Evolutionary conservation across 2,329 filamentous ascomycete species (phyloP), one percentile per base, ranked within the genome.

Genomic region (Podosphaera leucotricha): DNA sequence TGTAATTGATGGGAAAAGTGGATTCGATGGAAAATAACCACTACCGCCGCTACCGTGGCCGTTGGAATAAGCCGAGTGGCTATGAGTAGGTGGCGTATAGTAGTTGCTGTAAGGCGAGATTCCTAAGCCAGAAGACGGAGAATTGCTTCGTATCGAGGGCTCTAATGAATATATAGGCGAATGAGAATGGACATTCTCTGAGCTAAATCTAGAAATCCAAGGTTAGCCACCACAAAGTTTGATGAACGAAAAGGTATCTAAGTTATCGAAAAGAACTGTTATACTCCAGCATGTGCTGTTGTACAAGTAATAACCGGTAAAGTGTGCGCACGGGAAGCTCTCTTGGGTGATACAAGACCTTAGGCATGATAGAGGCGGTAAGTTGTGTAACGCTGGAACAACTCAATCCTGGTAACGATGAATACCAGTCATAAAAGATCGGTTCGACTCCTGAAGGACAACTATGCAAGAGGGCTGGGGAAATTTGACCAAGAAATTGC

Each of bases 151-250:
- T 50, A 53, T 48, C 43, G 51, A 46, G 30, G 53, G 50, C 46
- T 57, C 56, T 43, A 55, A 52, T 11, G 54, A 55, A 48, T 58
- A 59, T 43, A 56, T 54, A 53, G 57, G 53, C 52, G 52, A 57
- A 30, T 58, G 53, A 37, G 52, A 53, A 39, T 49, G 54, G 49
- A 54, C 55, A 46, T 54, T 47, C 38, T 59, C 57, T 38, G 53
- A 47, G 46, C 44, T 50, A 48, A 54, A 58, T 53, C 57, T 59
- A 50, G 54, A 43, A 50, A 52, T 54, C 49, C 44, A 50, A 33
- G 5, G 50, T 59, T 50, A 59, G 56, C 52, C 51, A 54, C 52
- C 40, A 43, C 44, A 48, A 41, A 33, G 19, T 7, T 40, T 40
- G 21, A 24, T 44, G 22, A 46, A 43, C 28, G 43, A 39, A 10